Evolutionary conservation across 2,329 filamentous ascomycete species (phyloP).

Genomic region (Diatrype stigma): DNA sequence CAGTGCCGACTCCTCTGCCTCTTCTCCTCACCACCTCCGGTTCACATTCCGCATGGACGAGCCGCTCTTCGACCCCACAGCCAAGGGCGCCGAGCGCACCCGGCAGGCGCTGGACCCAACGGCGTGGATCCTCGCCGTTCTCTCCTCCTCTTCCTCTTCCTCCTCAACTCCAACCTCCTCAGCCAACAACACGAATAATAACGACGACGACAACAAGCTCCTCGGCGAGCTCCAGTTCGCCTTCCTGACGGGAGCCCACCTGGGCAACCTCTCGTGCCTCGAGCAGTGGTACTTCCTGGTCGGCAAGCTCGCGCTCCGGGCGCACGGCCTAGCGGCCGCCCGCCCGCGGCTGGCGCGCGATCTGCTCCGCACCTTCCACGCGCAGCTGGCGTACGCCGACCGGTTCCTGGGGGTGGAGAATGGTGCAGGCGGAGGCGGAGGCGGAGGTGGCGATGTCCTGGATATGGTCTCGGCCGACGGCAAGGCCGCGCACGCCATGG

Average conservation of each 20-base stretch:
- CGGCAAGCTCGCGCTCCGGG: conserved; percentile 47
- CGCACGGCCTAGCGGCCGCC: conserved; percentile 39
- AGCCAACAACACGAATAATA: conserved; percentile 13
- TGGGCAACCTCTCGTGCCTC: conserved; percentile 55
- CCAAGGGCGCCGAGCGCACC: conserved; percentile 24
- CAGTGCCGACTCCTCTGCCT: neutral
- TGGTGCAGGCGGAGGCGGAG: too few species aligned
- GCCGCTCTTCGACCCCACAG: conserved; percentile 21
- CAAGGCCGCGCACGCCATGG: conserved; percentile 38
- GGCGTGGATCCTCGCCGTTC: conserved; percentile 38
- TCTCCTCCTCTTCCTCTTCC: conserved; percentile 17
- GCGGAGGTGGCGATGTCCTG: conserved; percentile 31
- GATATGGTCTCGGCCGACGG: conserved; percentile 31
- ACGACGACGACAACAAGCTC: conserved; percentile 37
- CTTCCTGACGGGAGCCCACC: conserved; percentile 53
- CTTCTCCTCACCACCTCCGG: conserved; percentile 8
- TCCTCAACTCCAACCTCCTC: neutral
- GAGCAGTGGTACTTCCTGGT: conserved; percentile 60
- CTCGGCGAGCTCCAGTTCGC: conserved; percentile 59
- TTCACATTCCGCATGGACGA: conserved; percentile 27
- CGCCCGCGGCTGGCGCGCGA: conserved; percentile 40
- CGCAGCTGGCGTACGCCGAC: conserved; percentile 52
- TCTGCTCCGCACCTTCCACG: conserved; percentile 48
- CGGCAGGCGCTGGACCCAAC: conserved; percentile 36
- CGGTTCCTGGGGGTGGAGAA: conserved; percentile 43